Conservation (phyloP, 768 basidiomycete species). For the Serendipita sp. region DNA sequence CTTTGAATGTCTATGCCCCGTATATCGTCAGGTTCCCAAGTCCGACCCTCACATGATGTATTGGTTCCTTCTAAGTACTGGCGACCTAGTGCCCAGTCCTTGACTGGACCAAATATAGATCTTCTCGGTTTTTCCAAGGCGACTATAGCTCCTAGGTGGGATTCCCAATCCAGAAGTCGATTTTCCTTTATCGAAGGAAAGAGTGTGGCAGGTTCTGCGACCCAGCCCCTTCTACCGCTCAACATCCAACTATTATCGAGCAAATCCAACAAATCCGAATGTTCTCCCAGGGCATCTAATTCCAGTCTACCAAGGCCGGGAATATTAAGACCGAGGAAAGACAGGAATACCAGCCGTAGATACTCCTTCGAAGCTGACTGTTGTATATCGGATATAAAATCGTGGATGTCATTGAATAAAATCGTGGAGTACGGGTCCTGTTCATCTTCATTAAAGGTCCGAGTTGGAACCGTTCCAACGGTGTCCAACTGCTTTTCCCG, state of each 20-base stretch:
- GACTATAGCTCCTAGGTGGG: constrained; percentile 47
- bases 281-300: constrained; percentile 39
- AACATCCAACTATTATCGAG: constrained; percentile 9
- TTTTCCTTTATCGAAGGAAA: constrained; percentile 16
- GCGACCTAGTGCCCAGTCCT: constrained; percentile 45
- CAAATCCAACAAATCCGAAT: constrained; percentile 27
- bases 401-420: constrained; percentile 55
- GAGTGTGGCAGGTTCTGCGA: constrained; percentile 39
- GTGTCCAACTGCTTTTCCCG: constrained; percentile 39
- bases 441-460: constrained; percentile 30
- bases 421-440: constrained; percentile 59
- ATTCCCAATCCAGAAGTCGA: constrained; percentile 32
- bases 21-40: constrained; percentile 37
- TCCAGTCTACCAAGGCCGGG: constrained; percentile 41
- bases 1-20: constrained; percentile 32
- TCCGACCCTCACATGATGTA: constrained; percentile 23
- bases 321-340: constrained; percentile 50
- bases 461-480: constrained; percentile 29
- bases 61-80: constrained; percentile 33
- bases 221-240: constrained; percentile 14
- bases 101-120: constrained; percentile 51
- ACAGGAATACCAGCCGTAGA: constrained; percentile 56
- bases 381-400: constrained; percentile 29
- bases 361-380: constrained; percentile 31
- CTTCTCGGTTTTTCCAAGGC: constrained; percentile 48